Evolutionary conservation across 108 stramenopile species (phyloP).

Genomic region (Cyclotella cryptica): DNA sequence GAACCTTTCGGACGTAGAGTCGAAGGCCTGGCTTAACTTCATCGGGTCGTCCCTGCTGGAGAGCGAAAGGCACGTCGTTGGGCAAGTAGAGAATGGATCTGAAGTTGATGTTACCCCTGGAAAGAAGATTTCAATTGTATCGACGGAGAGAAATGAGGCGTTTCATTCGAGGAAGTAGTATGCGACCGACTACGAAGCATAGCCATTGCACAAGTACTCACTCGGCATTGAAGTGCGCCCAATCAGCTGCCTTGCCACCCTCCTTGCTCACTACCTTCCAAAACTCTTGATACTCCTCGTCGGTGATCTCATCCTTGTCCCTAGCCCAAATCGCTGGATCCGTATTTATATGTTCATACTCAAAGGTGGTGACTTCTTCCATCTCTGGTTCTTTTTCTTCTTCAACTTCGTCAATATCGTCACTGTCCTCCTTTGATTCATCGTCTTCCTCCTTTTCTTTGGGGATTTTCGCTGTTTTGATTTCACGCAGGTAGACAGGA

Average conservation of each 20-base stretch:
- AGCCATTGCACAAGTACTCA: constrained; percentile 20
- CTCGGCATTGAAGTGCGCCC: constrained; percentile 99
- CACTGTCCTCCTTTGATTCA: constrained; percentile 39
- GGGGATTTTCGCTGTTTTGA: constrained; percentile 77
- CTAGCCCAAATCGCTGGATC: constrained; percentile 99
- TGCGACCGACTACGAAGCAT: background rate
- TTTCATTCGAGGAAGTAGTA: background rate
- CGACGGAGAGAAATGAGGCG: background rate
- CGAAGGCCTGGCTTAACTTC: constrained; percentile 56
- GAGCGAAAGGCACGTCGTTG: constrained; percentile 61
- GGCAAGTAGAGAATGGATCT: constrained; percentile 97
- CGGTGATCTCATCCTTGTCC: constrained; percentile 93
- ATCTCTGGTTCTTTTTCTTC: constrained; percentile 75
- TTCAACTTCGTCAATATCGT: constrained; percentile 35
- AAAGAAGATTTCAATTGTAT: background rate
- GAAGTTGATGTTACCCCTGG: constrained; percentile 99
- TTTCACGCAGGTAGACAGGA: constrained; percentile 93
- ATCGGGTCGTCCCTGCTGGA: constrained; percentile 60
- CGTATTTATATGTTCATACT: constrained; percentile 94
- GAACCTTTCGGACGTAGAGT: constrained; percentile 98
- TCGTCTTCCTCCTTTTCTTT: constrained; percentile 81
- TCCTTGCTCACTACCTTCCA: constrained; percentile 82
- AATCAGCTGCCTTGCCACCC: constrained; percentile 76
- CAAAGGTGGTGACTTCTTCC: constrained; percentile 85
- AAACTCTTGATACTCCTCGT: constrained; percentile 98